Base-by-base conservation (phyloP, 2,329 filamentous ascomycete genomes). In the Colletotrichum cuscutae region DNA sequence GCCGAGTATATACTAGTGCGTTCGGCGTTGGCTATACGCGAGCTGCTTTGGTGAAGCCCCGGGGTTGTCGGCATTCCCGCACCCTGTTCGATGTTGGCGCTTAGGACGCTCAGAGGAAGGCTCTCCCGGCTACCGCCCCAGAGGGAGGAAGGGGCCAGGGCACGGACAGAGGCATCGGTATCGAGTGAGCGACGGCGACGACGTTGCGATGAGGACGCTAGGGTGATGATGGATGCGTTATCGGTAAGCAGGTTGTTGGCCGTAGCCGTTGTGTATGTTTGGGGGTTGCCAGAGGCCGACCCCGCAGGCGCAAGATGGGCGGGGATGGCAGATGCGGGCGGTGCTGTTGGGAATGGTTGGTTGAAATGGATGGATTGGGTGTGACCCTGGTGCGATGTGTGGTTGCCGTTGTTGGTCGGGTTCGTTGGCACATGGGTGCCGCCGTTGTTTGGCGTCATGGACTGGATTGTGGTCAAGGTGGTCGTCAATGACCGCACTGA, bases 121-220 rank as follows among this genome's bases (percentile, higher is more conserved):
- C 91, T 94, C 82, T 97, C 94, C 73, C 94, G 91, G 78, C 92
- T 95, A 56, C 94, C 94, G 57, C 94, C 94, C 87, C 93, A 97
- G 5, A 96, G 86, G 0, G 93, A 95, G 0, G 92, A 94, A 0
- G 94, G 94, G 1, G 94, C 93, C n/a, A 97, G 85, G 2, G 94
- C 94, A 56, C 94, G 92, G 52, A 97, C 93, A 0, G 93, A 96
- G 5, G 94, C 94, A 80, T 97, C 93, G 0, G 94, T 97, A 81
- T 97, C 94, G 82, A 96, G 91, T 35, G 93, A 95, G 73, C 94
- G 90, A 61, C 94, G 89, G 46, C 94, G 91, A 32, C 92, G 89
- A 49, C 92, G 90, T 83, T 96, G 95, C 75, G 92, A 94, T 0
- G 93, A 95, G 4, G 94, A 96, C 2, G 94, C 94, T 15, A 97